phyloP scores from a whole-genome alignment of 2,329 filamentous ascomycete species.

The Onygenales sp. region DNA sequence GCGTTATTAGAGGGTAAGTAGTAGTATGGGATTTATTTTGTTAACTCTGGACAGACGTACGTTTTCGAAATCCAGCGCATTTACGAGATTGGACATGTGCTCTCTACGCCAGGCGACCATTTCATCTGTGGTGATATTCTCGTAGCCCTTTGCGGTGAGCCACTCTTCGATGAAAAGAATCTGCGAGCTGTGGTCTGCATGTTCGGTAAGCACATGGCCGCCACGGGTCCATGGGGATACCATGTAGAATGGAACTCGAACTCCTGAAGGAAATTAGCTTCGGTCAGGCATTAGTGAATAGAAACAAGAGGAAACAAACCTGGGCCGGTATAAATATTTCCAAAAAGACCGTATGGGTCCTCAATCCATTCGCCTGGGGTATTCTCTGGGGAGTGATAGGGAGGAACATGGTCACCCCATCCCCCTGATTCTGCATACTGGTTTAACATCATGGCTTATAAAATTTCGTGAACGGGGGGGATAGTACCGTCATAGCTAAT shows the following conservation, averaged over 20 bases:
- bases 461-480: background rate
- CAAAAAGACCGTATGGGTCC: slow-evolving; percentile 33
- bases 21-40: background rate
- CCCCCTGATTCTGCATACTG: slow-evolving; percentile 40
- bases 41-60: slow-evolving; percentile 10
- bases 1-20: background rate
- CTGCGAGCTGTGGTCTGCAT: slow-evolving; percentile 47
- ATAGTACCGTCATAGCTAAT: slow-evolving; percentile 40
- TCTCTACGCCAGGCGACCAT: slow-evolving; percentile 39
- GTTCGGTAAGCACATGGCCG: slow-evolving; percentile 45
- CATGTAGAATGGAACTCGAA: slow-evolving; percentile 47
- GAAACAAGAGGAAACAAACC: slow-evolving; percentile 12
- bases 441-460: background rate
- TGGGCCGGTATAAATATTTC: slow-evolving; percentile 36
- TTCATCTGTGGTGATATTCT: slow-evolving; percentile 30
- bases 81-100: slow-evolving; percentile 41
- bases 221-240: slow-evolving; percentile 48
- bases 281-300: background rate
- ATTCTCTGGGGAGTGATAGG: slow-evolving; percentile 40
- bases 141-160: slow-evolving; percentile 35
- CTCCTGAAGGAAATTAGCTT: slow-evolving; percentile 18
- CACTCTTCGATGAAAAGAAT: slow-evolving; percentile 46
- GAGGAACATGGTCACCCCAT: slow-evolving; percentile 47
- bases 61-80: slow-evolving; percentile 37
- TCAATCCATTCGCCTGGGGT: slow-evolving; percentile 46